Percentiles rank a stretch among this genome's conserved stretches.
These are phyloP conservation scores for Echium plantagineum DNA, from an alignment of 257 asterid species.

Conservation along the genomic window DNA sequence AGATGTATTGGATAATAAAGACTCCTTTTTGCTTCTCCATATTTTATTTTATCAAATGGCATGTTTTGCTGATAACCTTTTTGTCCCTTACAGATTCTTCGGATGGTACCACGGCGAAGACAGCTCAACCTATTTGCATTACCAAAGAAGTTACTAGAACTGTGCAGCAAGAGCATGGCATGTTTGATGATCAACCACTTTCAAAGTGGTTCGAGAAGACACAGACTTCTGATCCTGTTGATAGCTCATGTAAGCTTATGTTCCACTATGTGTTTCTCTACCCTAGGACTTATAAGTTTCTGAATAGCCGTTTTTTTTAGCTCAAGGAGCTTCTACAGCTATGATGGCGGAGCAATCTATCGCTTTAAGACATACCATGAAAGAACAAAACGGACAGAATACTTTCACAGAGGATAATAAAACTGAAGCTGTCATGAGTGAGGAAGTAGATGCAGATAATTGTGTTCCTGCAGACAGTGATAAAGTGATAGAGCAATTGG, in stretches of 20 bases:
- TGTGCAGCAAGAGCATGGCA: constrained; percentile 19
- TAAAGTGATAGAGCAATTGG: constrained; percentile 16
- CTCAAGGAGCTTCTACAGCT: constrained; percentile 26
- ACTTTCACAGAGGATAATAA: constrained; percentile 1
- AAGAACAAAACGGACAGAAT: constrained; percentile 8
- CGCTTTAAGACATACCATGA: constrained; percentile 16
- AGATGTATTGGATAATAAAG: too few relatives aligned
- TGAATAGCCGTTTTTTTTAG: constrained; percentile 5
- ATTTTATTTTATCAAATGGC: neutral
- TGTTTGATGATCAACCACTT: constrained; percentile 51
- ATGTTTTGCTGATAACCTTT: neutral
- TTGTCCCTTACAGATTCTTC: constrained; percentile 22
- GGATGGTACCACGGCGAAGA: constrained; percentile 17
- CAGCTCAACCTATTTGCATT: constrained; percentile 11
- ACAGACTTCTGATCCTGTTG: constrained; percentile 26
- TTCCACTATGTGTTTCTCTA: neutral
- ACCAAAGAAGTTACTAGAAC: constrained; percentile 13
- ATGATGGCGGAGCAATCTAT: constrained; percentile 17
- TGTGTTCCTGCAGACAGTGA: constrained; percentile 17
- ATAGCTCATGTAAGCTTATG: constrained; percentile 16
- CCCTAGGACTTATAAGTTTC: neutral
- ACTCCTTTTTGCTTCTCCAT: neutral
- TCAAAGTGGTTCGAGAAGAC: constrained; percentile 49
- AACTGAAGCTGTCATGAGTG: constrained; percentile 4
- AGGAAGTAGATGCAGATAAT: neutral